These are phyloP conservation scores for Rhizophora mangle DNA, from an alignment of 345 rosid genomes.

Conservation along the genomic window DNA sequence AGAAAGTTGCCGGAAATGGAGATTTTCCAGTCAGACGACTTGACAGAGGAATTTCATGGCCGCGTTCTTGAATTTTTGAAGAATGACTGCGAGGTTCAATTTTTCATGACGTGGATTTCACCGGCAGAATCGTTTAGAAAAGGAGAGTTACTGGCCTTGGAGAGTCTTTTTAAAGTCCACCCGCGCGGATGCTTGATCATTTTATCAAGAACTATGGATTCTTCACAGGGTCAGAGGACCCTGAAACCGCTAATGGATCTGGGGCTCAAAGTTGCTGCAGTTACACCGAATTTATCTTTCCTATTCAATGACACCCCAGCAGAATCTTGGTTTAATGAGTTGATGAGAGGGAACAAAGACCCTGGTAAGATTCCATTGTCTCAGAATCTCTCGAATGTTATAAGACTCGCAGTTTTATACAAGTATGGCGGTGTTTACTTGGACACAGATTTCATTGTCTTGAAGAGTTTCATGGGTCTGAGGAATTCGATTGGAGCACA, in stretches of 20 bases:
- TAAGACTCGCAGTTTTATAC: constrained; percentile 61
- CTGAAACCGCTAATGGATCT: constrained; percentile 53
- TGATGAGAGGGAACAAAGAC: constrained; percentile 56
- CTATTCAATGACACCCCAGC: constrained; percentile 67
- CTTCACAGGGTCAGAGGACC: constrained; percentile 43
- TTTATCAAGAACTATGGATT: constrained; percentile 63
- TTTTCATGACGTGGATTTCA: constrained; percentile 90
- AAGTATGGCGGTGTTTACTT: constrained; percentile 76
- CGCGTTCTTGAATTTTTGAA: constrained; percentile 48
- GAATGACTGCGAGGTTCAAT: constrained; percentile 44
- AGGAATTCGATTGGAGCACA: constrained; percentile 82
- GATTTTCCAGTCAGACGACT: constrained; percentile 48
- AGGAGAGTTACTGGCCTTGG: constrained; percentile 53
- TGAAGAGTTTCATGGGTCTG: constrained; percentile 47
- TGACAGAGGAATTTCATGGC: constrained; percentile 46
- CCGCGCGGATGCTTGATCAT: constrained; percentile 68
- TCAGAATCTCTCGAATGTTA: constrained; percentile 74
- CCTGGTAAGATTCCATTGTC: constrained; percentile 71
- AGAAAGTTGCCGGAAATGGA: constrained; percentile 37
- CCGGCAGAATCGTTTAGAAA: constrained; percentile 47
- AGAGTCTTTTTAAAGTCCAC: constrained; percentile 59
- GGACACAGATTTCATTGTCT: constrained; percentile 69
- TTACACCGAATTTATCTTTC: constrained; percentile 54
- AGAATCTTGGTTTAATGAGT: constrained; percentile 54
- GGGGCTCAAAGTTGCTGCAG: constrained; percentile 47